Base-by-base conservation (phyloP, 139 green algal genomes). In the Astrephomene gubernaculifera region DNA sequence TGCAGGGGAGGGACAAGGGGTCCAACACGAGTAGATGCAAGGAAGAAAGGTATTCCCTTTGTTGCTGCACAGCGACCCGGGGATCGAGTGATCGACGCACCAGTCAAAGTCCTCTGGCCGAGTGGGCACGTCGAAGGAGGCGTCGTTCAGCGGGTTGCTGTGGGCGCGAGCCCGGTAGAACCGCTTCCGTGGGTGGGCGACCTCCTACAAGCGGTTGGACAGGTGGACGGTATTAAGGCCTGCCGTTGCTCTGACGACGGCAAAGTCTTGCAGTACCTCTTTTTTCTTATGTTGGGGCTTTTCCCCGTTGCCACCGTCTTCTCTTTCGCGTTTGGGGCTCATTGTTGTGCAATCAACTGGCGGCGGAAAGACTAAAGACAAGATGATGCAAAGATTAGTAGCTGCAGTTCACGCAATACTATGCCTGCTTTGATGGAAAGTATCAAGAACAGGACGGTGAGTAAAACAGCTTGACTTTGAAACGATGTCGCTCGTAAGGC, bases 91-190 rank as follows among this genome's bases (percentile, higher is more conserved):
- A 17, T 12, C 24, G 74, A 14, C 87, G 35, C 72, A 96, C 95
- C 95, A 98, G 85, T 97, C 90, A 9, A 95, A 64, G 6, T 93
- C 82, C 0, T 86, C 81, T 27, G 96, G 94, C 21, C 68, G 44
- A 8, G 88, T 60, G 8, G 96, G 96, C 19, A 97, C 93, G n/a
- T 93, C 87, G 71, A 95, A 94, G 35, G 92, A 73, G 7, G 86
- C 78, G 80, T 99, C 97, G 63, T 93, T 97, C 43, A 99, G 88
- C 0, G 97, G 97, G 86, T 99, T 99, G 90, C 94, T 96, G 94
- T 99, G 97, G 1, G 97, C 97, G 1, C 97, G 80, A 5, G 96
- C 91, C 2, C 97, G 90, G 90, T 97, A 99, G 22, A 99, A 90
- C 24, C 90, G 85, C 82, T 99, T 99, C 4, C 92, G 73, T 7